These are phyloP conservation scores for Tolypocladium tropicale DNA, from an alignment of 2,329 filamentous ascomycete genomes.

Conservation along the genomic window DNA sequence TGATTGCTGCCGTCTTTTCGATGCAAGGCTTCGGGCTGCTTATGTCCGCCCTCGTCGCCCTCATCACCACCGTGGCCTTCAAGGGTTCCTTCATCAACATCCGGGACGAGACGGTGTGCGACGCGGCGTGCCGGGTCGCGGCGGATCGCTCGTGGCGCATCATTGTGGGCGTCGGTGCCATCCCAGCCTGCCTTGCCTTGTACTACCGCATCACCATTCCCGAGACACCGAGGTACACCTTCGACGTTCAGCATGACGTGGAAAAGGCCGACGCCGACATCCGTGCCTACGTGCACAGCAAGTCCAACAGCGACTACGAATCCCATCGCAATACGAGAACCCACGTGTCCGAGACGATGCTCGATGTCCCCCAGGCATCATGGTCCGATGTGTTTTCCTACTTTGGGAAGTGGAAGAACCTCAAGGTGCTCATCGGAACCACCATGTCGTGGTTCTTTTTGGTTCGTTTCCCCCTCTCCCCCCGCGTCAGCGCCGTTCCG, in stretches of 20 bases:
- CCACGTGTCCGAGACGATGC: slow-evolving; percentile 37
- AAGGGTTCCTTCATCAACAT: slow-evolving; percentile 36
- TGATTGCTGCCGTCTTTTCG: slow-evolving; percentile 76
- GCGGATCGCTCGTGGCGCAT: slow-evolving; percentile 77
- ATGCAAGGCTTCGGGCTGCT: slow-evolving; percentile 83
- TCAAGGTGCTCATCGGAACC: slow-evolving; percentile 63
- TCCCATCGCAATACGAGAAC: slow-evolving; percentile 39
- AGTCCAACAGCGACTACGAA: slow-evolving; percentile 36
- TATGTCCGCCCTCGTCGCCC: slow-evolving; percentile 55
- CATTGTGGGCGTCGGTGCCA: slow-evolving; percentile 67
- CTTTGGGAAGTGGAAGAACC: slow-evolving; percentile 59
- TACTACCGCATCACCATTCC: slow-evolving; percentile 82
- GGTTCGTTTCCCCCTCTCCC: slow-evolving; percentile 17
- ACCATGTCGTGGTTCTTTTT: slow-evolving; percentile 77
- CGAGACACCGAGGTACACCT: slow-evolving; percentile 75
- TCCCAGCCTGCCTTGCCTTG: slow-evolving; percentile 69
- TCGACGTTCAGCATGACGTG: slow-evolving; percentile 66
- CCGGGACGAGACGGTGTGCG: slow-evolving; percentile 37
- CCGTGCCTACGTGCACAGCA: slow-evolving; percentile 44
- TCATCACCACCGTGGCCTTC: slow-evolving; percentile 59
- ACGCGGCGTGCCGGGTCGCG: slow-evolving; percentile 52
- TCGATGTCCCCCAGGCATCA: slow-evolving; percentile 58
- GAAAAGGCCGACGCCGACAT: slow-evolving; percentile 67
- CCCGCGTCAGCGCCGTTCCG: background rate
- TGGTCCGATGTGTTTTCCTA: slow-evolving; percentile 58